Evolutionary conservation across 306 rosid genomes (phyloP).

Genomic region (Potentilla sterilis): DNA sequence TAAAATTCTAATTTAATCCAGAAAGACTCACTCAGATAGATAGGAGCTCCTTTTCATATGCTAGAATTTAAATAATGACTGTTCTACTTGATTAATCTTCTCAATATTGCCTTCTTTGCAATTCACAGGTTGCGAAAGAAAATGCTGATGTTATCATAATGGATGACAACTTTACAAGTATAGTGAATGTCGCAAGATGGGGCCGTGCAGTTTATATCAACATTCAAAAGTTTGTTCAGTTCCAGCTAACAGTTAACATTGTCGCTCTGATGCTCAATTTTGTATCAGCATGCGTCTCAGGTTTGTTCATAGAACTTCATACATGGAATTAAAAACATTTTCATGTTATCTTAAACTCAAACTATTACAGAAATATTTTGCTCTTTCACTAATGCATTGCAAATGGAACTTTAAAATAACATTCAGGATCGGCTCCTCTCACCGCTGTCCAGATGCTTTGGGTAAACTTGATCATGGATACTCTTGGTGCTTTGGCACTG

Average conservation of each 20-base stretch:
- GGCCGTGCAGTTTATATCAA: conserved; percentile 88
- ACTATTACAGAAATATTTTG: not conserved
- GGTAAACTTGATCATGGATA: conserved; percentile 98
- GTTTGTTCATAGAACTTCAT: conserved; percentile 23
- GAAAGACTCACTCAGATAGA: not conserved
- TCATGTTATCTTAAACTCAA: not conserved
- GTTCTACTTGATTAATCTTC: no score
- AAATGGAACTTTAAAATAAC: conserved; percentile 5
- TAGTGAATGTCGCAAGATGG: conserved; percentile 80
- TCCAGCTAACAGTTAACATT: conserved; percentile 89
- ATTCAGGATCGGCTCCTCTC: conserved; percentile 79
- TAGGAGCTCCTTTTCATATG: not conserved
- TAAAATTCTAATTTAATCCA: not conserved
- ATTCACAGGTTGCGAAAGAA: conserved; percentile 89
- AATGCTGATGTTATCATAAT: conserved; percentile 81
- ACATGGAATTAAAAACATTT: not conserved
- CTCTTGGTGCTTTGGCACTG: conserved; percentile 85
- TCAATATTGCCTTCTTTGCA: not conserved
- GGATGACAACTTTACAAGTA: conserved; percentile 87
- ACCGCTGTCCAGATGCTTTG: conserved; percentile 97
- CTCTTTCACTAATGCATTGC: not conserved
- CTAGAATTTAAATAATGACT: no score
- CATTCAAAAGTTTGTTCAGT: conserved; percentile 92
- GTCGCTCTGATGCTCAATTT: conserved; percentile 88
- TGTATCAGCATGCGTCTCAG: conserved; percentile 72